These are phyloP conservation scores for Sarocladium strictum DNA, from an alignment of 2,329 filamentous ascomycete species.

Conservation along the genomic window DNA sequence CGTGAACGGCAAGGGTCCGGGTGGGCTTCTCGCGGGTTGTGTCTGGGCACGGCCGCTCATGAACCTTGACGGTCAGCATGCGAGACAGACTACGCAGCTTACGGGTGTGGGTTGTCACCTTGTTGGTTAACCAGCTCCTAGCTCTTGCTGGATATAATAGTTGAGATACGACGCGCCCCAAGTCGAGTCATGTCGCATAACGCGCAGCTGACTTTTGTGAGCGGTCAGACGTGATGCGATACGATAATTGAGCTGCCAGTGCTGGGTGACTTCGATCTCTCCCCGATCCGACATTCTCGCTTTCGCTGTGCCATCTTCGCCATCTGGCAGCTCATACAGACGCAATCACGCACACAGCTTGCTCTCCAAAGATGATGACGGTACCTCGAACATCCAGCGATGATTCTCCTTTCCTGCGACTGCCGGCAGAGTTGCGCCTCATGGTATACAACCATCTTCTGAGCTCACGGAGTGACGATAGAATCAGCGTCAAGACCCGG, in stretches of 20 bases:
- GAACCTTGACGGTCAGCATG: conserved; percentile 6
- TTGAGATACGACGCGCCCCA: background rate
- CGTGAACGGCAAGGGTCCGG: background rate
- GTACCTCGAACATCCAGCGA: conserved; percentile 12
- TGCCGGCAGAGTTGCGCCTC: conserved; percentile 36
- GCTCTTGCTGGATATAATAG: background rate
- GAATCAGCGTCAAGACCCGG: conserved; percentile 32
- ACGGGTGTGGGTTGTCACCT: no score
- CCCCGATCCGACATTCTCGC: no score
- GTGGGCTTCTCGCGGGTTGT: background rate
- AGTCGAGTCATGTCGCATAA: background rate
- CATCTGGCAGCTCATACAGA: no score
- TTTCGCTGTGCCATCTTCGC: no score
- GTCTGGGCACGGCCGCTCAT: background rate
- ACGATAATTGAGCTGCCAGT: no score
- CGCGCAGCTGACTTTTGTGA: background rate
- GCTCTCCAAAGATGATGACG: conserved; percentile 16
- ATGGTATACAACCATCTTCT: conserved; percentile 39
- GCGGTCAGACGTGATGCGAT: background rate
- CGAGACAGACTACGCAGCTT: background rate
- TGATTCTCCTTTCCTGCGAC: conserved; percentile 21
- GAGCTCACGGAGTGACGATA: conserved; percentile 26
- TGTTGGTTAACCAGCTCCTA: background rate
- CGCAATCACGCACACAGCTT: no score
- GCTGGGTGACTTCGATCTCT: no score